These are phyloP conservation scores for Gyrodon tennesseensis DNA, from an alignment of 1,284 basidiomycete species.

Conservation along the genomic window DNA sequence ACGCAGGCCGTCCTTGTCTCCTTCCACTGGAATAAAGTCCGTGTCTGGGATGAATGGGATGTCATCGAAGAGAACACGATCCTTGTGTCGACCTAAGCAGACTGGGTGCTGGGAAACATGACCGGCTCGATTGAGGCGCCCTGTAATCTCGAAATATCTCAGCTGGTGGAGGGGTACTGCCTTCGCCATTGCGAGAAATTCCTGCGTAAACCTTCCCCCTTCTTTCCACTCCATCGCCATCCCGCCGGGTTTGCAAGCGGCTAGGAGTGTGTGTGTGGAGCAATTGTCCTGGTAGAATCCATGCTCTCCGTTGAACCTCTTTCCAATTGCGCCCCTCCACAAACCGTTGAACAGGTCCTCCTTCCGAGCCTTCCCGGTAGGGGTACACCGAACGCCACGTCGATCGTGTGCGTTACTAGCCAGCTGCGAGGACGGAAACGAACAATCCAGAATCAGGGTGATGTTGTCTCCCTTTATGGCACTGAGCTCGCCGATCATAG, in stretches of 20 bases:
- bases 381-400: slow-evolving; percentile 56
- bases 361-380: slow-evolving; percentile 51
- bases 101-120: slow-evolving; percentile 50
- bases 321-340: slow-evolving; percentile 53
- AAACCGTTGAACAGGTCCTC: slow-evolving; percentile 57
- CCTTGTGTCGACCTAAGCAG: slow-evolving; percentile 53
- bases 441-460: slow-evolving; percentile 64
- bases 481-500: slow-evolving; percentile 58
- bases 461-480: slow-evolving; percentile 64
- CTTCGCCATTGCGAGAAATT: slow-evolving; percentile 52
- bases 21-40: slow-evolving; percentile 50
- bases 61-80: slow-evolving; percentile 56
- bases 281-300: slow-evolving; percentile 53
- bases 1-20: slow-evolving; percentile 47
- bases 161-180: slow-evolving; percentile 54
- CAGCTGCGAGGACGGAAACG: slow-evolving; percentile 54
- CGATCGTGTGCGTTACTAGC: slow-evolving; percentile 48
- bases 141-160: slow-evolving; percentile 54
- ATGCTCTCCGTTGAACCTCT: slow-evolving; percentile 43
- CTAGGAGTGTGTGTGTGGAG: slow-evolving; percentile 55
- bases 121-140: slow-evolving; percentile 45
- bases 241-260: slow-evolving; percentile 56
- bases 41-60: slow-evolving; percentile 56
- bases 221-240: slow-evolving; percentile 60
- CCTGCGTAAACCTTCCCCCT: slow-evolving; percentile 60